Base-by-base conservation (phyloP, 805 yeast species). In the Yarrowia phangngaensis region DNA sequence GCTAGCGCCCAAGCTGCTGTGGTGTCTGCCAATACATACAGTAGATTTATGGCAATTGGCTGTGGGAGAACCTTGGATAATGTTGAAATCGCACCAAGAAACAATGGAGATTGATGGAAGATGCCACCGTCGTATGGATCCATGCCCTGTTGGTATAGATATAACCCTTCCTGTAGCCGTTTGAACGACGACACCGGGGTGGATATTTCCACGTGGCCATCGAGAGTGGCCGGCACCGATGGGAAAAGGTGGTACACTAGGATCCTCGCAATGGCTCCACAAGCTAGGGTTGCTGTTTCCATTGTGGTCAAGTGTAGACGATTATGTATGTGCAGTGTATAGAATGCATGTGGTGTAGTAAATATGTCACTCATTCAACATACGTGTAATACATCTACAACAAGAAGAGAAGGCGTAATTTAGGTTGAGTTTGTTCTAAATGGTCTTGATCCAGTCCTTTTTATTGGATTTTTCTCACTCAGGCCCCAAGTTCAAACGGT, bases 71-170 rank as follows among this genome's bases (percentile, higher is more conserved):
- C 15, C 12, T 28, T 26, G n/a, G 61, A 55, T 6, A 77, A 34
- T 6, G 67, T 38, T 8, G 72, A 67, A 60, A 82, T 70, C 1
- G 78, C 52, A 2, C 71, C 66, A 26, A 86, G 72, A 16, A 90
- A 58, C 14, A 88, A 60, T 3, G 96, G 95, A 3, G 95, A 79
- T 57, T 87, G 95, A 64, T 87, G 90, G 26, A 82, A 82, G 13
- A 88, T 79, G 17, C 94, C 94, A 8, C 97, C 96, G 53, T 78
- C 78, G 59, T 87, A 90, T 7, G 87, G 78, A 36, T 79, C 72
- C 43, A 83, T 69, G 15, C 71, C 72, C 56, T 79, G 74, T 3
- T 70, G 62, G 50, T 77, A 65, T 43, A 84, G 71, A 56, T 74
- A 84, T 8, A 84, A 66, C 9, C 89, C 89, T 60, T 84, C 94